Evolutionary conservation across 176 grass and related monocot species (phyloP).

Genomic region (Echinochloa phyllopogon): DNA sequence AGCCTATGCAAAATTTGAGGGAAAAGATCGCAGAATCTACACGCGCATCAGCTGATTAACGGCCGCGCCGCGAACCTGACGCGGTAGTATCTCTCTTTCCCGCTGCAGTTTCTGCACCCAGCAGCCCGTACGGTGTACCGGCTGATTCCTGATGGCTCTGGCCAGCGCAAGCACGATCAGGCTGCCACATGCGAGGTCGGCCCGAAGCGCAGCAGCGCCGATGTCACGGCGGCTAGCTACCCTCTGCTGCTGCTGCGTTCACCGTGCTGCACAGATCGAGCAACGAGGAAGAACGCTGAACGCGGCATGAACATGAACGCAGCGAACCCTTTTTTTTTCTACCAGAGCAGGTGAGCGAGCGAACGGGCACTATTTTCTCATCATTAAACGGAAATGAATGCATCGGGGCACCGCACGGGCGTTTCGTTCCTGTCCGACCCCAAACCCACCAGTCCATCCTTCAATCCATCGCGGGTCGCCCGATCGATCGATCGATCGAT

Average conservation of each 20-base stretch:
- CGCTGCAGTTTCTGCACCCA: background rate
- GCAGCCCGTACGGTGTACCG: background rate
- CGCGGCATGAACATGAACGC: background rate
- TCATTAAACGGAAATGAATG: background rate
- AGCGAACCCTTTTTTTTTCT: too few species aligned
- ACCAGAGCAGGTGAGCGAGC: too few species aligned
- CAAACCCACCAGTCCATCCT: background rate
- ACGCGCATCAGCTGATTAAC: background rate
- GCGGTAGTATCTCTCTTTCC: background rate
- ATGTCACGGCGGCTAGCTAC: slow-evolving; percentile 6
- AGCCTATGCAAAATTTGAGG: background rate
- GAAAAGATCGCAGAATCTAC: background rate
- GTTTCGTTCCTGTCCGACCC: background rate
- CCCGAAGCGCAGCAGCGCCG: background rate
- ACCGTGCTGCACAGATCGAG: too few species aligned
- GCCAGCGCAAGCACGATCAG: background rate
- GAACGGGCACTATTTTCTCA: background rate
- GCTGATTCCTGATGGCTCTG: background rate
- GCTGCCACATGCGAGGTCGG: slow-evolving; percentile 39
- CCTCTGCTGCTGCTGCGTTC: too few species aligned
- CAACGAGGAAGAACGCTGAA: too few species aligned
- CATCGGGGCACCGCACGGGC: background rate
- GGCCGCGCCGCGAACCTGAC: background rate
- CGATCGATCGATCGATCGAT: background rate
- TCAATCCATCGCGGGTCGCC: background rate